Evolutionary conservation across 352 stramenopile species (phyloP).

Genomic region (Pythium rhizo-oryzae): DNA sequence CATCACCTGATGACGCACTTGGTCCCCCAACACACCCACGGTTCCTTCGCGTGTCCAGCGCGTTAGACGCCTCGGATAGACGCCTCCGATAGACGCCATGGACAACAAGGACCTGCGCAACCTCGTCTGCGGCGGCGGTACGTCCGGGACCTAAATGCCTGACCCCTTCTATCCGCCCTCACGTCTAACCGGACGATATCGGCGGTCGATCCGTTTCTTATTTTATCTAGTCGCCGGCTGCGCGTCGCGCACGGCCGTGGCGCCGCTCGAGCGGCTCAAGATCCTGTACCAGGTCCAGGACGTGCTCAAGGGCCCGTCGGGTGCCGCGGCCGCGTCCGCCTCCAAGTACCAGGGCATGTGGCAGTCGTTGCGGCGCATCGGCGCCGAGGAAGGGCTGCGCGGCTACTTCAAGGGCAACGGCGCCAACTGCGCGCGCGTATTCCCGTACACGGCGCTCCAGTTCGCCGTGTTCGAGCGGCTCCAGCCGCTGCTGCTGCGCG

Average conservation of each 20-base stretch:
- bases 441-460: conserved; percentile 80
- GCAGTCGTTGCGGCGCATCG: conserved; percentile 65
- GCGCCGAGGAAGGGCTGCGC: conserved; percentile 56
- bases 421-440: conserved; percentile 79
- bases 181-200: background rate
- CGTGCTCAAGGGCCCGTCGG: conserved; percentile 25
- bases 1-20: conserved; percentile 8
- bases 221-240: conserved; percentile 59
- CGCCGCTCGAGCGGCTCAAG: conserved; percentile 76
- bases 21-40: background rate
- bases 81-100: conserved; percentile 24
- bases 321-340: background rate
- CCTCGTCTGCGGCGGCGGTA: conserved; percentile 75
- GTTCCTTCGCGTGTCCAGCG: background rate
- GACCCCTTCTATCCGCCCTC: background rate
- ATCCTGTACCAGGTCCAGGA: conserved; percentile 85
- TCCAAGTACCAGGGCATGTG: conserved; percentile 61
- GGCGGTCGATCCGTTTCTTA: background rate
- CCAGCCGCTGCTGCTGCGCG: conserved; percentile 48
- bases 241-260: conserved; percentile 66
- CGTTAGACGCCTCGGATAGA: background rate
- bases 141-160: conserved; percentile 15
- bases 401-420: conserved; percentile 83
- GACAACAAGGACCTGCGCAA: conserved; percentile 61
- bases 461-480: conserved; percentile 71